Evolutionary conservation across 1,139 yeast species (phyloP).

Genomic region (Geotrichum restrictum): DNA sequence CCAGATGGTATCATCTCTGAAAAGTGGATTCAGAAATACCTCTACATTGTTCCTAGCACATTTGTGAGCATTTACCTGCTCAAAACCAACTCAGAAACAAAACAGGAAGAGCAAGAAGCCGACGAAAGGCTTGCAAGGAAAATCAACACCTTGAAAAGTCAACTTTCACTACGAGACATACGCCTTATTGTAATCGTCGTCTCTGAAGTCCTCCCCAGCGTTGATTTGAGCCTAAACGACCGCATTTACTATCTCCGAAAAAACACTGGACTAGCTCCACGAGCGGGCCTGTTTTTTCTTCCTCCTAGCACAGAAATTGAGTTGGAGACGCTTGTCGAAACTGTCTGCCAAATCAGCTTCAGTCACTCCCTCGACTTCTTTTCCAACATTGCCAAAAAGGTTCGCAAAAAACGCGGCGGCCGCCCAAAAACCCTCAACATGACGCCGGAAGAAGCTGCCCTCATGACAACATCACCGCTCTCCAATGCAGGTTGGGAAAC

Average conservation of each 20-base stretch:
- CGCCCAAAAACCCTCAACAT: slow-evolving; percentile 25
- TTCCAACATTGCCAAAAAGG: slow-evolving; percentile 38
- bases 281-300: slow-evolving; percentile 45
- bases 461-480: slow-evolving; percentile 28
- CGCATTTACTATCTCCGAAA: slow-evolving; percentile 43
- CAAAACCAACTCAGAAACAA: slow-evolving; percentile 15
- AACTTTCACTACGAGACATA: slow-evolving; percentile 36
- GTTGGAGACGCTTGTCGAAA: slow-evolving; percentile 40
- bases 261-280: slow-evolving; percentile 43
- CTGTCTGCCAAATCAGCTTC: slow-evolving; percentile 41
- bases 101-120: slow-evolving; percentile 29
- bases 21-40: slow-evolving; percentile 52
- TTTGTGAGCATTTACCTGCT: slow-evolving; percentile 45
- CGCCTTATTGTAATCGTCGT: slow-evolving; percentile 38
- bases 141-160: slow-evolving; percentile 38
- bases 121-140: slow-evolving; percentile 40
- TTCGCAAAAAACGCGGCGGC: slow-evolving; percentile 36
- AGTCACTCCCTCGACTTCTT: slow-evolving; percentile 46
- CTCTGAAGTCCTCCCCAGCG: slow-evolving; percentile 34
- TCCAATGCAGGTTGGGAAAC: slow-evolving; percentile 45
- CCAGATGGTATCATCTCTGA: slow-evolving; percentile 45
- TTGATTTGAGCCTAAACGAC: slow-evolving; percentile 37
- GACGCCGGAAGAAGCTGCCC: slow-evolving; percentile 19
- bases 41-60: slow-evolving; percentile 43
- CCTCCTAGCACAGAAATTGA: slow-evolving; percentile 43